Base-by-base conservation (phyloP, 495 filamentous ascomycete genomes). In the Glonium stellatum region DNA sequence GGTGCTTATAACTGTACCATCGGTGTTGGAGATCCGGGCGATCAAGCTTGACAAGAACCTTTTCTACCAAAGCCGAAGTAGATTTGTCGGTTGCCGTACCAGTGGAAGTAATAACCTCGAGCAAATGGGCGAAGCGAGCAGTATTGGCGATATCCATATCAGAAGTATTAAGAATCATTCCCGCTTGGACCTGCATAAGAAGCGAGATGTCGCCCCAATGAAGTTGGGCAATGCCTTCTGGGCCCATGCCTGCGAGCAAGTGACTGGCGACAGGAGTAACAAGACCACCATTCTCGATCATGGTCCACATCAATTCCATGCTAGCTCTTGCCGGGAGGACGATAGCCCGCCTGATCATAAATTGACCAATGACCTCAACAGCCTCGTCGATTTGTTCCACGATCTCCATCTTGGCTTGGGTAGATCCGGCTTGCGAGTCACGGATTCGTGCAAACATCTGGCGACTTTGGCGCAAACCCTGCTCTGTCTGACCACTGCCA, bases 301-400 rank as follows among this genome's bases (percentile, higher is more conserved):
- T 95, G 67, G 83, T 88, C 73, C 82, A 80, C 6, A 90, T 72
- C 41, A 87, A 73, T 56, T 79, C 78, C 77, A 85, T 81, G 62
- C 73, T 79, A 41, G 81, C 79, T 54, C 77, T 72, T 23, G 81
- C 69, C 6, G 81, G 78, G 46, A 81, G 71, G n/a, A 78, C 62
- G 52, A 76, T 71, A 44, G 69, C 73, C 49, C 73, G 74, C 67
- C 76, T 76, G 41, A 76, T 70, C 54, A 86, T 71, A 59, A 82
- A 76, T 12, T 73, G 75, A 50, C 79, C 81, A 54, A 96, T 82
- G 64, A 95, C 87, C 65, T 92, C 87, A 55, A 88, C 78, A 18
- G 84, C 88, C 69, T 97, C 92, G 65, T 95, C 92, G 51, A 96
- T 87, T 72, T 91, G 85, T 63, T 92, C 90, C 31, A 80, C 73